These are phyloP conservation scores for Lentinula guzmanii DNA, from an alignment of 768 basidiomycete species.

Conservation along the genomic window DNA sequence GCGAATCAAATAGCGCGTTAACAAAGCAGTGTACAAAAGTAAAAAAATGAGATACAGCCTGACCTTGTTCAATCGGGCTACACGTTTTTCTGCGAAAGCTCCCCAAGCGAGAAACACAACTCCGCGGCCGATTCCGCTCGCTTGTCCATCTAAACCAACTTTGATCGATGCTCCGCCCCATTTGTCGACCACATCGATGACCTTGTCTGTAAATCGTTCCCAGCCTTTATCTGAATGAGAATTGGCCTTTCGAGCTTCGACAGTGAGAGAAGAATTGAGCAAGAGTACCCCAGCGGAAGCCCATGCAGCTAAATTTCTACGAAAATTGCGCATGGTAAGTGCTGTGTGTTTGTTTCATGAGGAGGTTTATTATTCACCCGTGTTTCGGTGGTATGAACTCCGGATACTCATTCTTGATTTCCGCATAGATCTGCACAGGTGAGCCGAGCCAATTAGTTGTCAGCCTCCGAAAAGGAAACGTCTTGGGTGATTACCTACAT, in stretches of 20 bases:
- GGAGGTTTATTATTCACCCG: slow-evolving; percentile 50
- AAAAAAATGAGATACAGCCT: slow-evolving; percentile 8
- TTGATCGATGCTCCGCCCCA: slow-evolving; percentile 68
- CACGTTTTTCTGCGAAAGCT: slow-evolving; percentile 77
- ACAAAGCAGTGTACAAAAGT: background rate
- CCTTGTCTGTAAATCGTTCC: slow-evolving; percentile 83
- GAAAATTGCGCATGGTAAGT: slow-evolving; percentile 3
- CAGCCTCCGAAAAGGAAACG: background rate
- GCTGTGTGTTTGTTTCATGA: background rate
- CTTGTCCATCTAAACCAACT: slow-evolving; percentile 22
- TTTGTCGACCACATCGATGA: slow-evolving; percentile 71
- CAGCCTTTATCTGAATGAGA: slow-evolving; percentile 86
- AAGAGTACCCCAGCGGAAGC: slow-evolving; percentile 84
- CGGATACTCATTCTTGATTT: slow-evolving; percentile 80
- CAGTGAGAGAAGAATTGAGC: slow-evolving; percentile 91
- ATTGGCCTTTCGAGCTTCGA: slow-evolving; percentile 65
- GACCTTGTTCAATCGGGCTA: slow-evolving; percentile 71
- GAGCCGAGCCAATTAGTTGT: slow-evolving; percentile 7
- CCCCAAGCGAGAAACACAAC: slow-evolving; percentile 88
- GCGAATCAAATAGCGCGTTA: background rate
- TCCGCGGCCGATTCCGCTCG: slow-evolving; percentile 58
- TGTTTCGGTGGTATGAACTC: slow-evolving; percentile 74
- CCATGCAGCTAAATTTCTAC: slow-evolving; percentile 70
- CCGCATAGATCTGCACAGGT: slow-evolving; percentile 68
- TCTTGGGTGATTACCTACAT: slow-evolving; percentile 39